These are phyloP conservation scores for Dothistroma septosporum DNA, from an alignment of 2,329 filamentous ascomycete species.

Conservation along the genomic window DNA sequence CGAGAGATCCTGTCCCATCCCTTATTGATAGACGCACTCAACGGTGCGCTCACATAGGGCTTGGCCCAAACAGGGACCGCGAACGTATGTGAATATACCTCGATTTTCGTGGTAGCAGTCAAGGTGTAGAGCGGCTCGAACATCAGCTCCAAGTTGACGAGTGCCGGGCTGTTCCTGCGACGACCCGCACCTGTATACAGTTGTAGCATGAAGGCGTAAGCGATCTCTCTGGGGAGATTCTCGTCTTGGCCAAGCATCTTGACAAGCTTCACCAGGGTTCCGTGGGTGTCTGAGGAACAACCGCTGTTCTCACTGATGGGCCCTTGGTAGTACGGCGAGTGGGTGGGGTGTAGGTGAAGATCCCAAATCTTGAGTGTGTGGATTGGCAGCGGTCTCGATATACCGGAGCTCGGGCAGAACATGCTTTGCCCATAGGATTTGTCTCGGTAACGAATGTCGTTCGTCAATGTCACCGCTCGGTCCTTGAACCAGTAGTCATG, in stretches of 20 bases:
- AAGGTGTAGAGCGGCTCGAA: not conserved
- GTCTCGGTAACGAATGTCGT: not conserved
- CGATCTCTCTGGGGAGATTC: no score
- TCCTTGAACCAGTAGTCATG: not conserved
- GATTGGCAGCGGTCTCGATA: not conserved
- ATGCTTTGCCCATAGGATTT: not conserved
- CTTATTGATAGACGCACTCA: no score
- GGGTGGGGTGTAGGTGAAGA: not conserved
- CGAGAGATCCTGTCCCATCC: no score
- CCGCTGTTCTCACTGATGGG: not conserved
- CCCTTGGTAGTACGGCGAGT: not conserved
- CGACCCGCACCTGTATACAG: not conserved
- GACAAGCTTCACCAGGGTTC: no score
- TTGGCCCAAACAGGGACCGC: no score
- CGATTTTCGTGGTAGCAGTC: not conserved
- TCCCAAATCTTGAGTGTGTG: not conserved
- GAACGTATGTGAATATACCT: not conserved
- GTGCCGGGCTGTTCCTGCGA: not conserved
- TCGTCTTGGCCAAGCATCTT: no score
- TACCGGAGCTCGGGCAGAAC: not conserved
- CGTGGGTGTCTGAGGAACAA: no score
- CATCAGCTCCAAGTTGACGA: not conserved
- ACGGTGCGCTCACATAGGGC: no score
- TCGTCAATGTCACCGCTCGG: not conserved
- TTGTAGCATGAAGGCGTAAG: no score